Evolutionary conservation across 2,329 filamentous ascomycete species (phyloP).

Genomic region (Fusarium fracticaudum): DNA sequence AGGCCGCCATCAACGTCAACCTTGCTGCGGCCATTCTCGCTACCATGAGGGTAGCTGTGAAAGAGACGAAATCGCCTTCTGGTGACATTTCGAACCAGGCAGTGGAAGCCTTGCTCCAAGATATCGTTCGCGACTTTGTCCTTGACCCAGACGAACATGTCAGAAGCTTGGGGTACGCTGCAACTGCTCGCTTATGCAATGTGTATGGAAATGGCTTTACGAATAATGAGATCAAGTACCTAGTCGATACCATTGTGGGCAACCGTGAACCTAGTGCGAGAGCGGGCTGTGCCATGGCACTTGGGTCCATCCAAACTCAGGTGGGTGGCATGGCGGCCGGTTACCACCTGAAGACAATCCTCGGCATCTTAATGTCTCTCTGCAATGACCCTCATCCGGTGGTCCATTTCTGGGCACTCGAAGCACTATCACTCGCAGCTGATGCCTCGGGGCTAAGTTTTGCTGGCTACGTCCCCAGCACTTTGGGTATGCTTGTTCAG

Average conservation of each 20-base stretch:
- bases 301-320: slow-evolving; percentile 93
- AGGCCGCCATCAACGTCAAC: slow-evolving; percentile 91
- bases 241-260: slow-evolving; percentile 92
- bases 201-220: slow-evolving; percentile 88
- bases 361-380: slow-evolving; percentile 97
- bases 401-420: slow-evolving; percentile 96
- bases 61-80: slow-evolving; percentile 76
- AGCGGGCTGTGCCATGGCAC: slow-evolving; percentile 91
- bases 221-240: slow-evolving; percentile 85
- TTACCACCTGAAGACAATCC: slow-evolving; percentile 94
- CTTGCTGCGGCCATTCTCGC: slow-evolving; percentile 83
- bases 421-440: slow-evolving; percentile 85
- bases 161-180: slow-evolving; percentile 84
- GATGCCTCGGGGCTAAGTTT: slow-evolving; percentile 95
- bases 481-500: slow-evolving; percentile 92
- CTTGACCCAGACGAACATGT: slow-evolving; percentile 87
- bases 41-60: slow-evolving; percentile 83
- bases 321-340: slow-evolving; percentile 98
- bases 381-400: slow-evolving; percentile 94
- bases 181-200: slow-evolving; percentile 85
- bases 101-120: slow-evolving; percentile 86
- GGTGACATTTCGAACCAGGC: slow-evolving; percentile 79
- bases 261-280: slow-evolving; percentile 94
- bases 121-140: slow-evolving; percentile 76
- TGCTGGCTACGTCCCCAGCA: slow-evolving; percentile 87